Conservation (phyloP, 2,329 filamentous ascomycete species). For the Xylariaceae sp. region DNA sequence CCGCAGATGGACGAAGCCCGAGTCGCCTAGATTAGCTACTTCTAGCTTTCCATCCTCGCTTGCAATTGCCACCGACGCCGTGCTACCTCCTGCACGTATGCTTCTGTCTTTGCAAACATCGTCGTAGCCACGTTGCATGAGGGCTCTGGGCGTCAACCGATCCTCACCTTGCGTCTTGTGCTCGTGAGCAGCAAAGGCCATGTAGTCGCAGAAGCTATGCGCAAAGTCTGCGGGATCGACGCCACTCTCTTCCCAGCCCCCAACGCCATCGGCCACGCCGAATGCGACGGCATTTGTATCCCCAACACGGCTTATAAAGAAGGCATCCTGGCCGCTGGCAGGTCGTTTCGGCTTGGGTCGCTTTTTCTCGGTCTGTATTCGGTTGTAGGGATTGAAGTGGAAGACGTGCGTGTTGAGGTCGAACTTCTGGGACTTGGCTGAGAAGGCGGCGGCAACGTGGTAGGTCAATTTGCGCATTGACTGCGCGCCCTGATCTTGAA, state of each 20-base stretch:
- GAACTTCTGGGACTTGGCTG: constrained; percentile 66
- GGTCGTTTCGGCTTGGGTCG: constrained; percentile 58
- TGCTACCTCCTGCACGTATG: constrained; percentile 82
- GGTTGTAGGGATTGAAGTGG: constrained; percentile 65
- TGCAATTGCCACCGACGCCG: constrained; percentile 81
- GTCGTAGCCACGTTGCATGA: constrained; percentile 84
- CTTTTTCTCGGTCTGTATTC: constrained; percentile 50
- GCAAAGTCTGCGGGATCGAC: constrained; percentile 95
- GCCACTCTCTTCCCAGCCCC: constrained; percentile 88
- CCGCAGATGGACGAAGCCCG: constrained; percentile 82
- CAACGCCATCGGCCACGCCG: constrained; percentile 89
- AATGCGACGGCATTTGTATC: constrained; percentile 70
- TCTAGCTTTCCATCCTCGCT: constrained; percentile 70
- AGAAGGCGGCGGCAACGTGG: constrained; percentile 69
- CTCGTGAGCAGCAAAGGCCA: constrained; percentile 70
- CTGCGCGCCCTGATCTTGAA: constrained; percentile 21
- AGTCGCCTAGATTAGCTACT: constrained; percentile 92
- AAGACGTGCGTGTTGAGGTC: constrained; percentile 66
- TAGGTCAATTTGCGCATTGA: constrained; percentile 52
- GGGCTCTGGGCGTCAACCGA: constrained; percentile 56
- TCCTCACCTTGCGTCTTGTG: constrained; percentile 38
- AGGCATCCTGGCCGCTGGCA: constrained; percentile 89
- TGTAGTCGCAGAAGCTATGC: constrained; percentile 87
- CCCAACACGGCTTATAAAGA: constrained; percentile 83
- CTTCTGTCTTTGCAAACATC: constrained; percentile 68